Percentiles rank a stretch among this genome's conserved stretches.
These are phyloP conservation scores for Scedosporium boydii DNA, from an alignment of 2,329 filamentous ascomycete genomes.

Conservation along the genomic window DNA sequence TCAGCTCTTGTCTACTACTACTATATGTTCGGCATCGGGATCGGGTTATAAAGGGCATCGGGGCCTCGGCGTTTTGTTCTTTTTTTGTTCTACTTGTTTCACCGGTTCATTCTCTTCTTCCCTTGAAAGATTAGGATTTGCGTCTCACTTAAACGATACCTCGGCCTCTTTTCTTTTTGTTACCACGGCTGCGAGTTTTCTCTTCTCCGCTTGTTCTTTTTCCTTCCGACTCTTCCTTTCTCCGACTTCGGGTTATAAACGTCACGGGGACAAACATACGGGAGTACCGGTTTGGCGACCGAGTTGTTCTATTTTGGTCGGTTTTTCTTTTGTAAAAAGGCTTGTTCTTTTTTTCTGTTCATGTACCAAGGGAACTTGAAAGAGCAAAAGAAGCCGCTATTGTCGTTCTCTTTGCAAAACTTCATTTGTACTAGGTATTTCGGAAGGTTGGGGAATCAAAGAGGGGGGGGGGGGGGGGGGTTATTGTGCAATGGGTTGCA, in stretches of 20 bases:
- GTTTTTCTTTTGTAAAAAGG: too few species aligned
- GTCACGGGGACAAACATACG: neutral
- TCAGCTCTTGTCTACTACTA: neutral
- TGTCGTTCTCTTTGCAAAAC: neutral
- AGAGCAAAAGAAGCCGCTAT: neutral
- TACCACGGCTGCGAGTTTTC: neutral
- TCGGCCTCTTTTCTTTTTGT: constrained; percentile 1
- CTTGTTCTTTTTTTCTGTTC: neutral
- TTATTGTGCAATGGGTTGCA: neutral
- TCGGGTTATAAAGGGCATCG: constrained; percentile 1
- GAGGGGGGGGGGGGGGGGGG: too few species aligned
- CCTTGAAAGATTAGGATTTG: constrained; percentile 1
- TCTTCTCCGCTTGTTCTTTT: neutral
- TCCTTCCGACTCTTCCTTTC: neutral
- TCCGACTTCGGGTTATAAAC: neutral
- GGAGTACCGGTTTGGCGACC: neutral
- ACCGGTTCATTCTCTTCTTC: neutral
- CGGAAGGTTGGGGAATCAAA: neutral
- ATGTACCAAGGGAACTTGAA: neutral
- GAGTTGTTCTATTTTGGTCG: neutral
- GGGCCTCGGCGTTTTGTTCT: neutral
- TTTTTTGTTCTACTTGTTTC: neutral
- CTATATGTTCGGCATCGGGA: constrained; percentile 4
- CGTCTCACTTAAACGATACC: constrained; percentile 1
- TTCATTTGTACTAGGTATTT: constrained; percentile 1